These are phyloP conservation scores for Punica granatum DNA, from an alignment of 345 rosid genomes.

Conservation along the genomic window DNA sequence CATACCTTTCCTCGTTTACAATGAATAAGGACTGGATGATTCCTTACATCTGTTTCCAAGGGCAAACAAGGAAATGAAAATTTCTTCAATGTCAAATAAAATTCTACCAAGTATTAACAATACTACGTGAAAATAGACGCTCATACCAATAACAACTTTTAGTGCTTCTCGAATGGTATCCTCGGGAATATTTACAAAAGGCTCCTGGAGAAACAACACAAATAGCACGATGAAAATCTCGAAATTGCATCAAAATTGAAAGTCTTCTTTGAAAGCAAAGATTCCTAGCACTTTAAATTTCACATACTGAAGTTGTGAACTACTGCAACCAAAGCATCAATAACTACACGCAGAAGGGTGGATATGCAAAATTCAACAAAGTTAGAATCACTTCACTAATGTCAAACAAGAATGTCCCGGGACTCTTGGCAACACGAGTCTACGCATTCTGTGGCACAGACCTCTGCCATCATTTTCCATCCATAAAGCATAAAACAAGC, in stretches of 20 bases:
- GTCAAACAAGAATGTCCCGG: background rate
- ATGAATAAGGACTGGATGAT: conserved; percentile 86
- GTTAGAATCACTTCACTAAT: too few species aligned
- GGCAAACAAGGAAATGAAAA: background rate
- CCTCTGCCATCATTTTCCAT: background rate
- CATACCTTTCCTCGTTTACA: conserved; percentile 93
- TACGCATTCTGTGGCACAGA: background rate
- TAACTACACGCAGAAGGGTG: background rate
- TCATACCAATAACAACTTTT: conserved; percentile 74
- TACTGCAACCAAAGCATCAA: background rate
- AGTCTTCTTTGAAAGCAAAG: background rate
- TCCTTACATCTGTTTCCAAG: conserved; percentile 57
- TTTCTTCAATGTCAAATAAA: conserved; percentile 5
- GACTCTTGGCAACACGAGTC: too few species aligned
- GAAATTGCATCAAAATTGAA: background rate
- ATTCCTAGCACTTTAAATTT: background rate
- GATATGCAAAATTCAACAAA: background rate
- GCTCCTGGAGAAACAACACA: conserved; percentile 48
- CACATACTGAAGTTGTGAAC: too few species aligned
- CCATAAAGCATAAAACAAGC: background rate
- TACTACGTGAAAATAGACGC: background rate
- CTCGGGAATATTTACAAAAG: conserved; percentile 71
- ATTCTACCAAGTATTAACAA: background rate
- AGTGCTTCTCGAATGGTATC: conserved; percentile 81
- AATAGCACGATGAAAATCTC: conserved; percentile 7